Base-by-base conservation (phyloP, 805 yeast species). In the Lipomyces sp. region DNA sequence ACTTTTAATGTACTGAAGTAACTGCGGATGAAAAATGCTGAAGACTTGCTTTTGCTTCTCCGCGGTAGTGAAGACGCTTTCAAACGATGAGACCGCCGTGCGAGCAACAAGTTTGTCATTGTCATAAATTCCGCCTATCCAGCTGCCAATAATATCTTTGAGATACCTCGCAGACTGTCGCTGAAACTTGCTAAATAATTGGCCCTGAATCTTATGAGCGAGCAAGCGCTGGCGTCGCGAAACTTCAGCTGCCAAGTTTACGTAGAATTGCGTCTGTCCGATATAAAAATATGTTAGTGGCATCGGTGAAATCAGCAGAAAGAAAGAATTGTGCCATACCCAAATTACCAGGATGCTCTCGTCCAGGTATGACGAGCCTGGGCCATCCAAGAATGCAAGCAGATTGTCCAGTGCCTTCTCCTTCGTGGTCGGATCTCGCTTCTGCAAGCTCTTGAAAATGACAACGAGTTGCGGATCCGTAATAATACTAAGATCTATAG, bases 381-480 rank as follows among this genome's bases (percentile, higher is more conserved):
- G 60, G 1, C 64, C 51, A 13, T 61, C 64, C 2, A 78, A 55
- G 28, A 68, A 62, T 2, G 65, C 61, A 2, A 73, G 60, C 28
- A 84, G 63, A 37, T 85, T 95, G 4, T 58, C 64, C 23, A 88
- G 70, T 1, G 93, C 88, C 63, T 83, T 86, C 60, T 87, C 95
- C 63, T 82, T 85, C 0, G 98, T 91, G n/a, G 80, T 82, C 5
- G 83, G 77, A 62, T 89, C 95, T 63, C 84, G 79, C 67, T 89
- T 90, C 65, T 84, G 65, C 43, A 90, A 67, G 8, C 85, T 79
- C 64, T 85, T 89, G 72, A 89, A 84, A n/a, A 82, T 71, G 10
- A 89, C 70, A 38, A 77, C 76, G 49, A 84, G 66, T 10, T 71
- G 69, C 1, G 83, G 72, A 37, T 80, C 69, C 10, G 69, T 29